A percentile compares a stretch with the other conserved stretches of the same genome.
Evolutionary conservation across 208 protist genomes (phyloP).

Genomic region (Leishmania martiniquensis): DNA sequence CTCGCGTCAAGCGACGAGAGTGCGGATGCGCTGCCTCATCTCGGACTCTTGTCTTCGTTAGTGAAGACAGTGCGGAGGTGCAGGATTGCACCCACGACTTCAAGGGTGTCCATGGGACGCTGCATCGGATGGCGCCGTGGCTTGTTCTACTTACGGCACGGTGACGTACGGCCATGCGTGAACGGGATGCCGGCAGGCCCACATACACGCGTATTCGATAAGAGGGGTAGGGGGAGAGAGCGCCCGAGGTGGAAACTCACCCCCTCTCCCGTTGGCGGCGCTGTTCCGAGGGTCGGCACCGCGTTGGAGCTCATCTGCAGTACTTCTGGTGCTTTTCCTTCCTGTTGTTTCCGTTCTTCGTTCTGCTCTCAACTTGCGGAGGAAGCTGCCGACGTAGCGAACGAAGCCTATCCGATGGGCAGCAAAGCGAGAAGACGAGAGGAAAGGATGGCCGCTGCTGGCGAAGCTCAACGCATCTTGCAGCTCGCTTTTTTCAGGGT

Average conservation of each 20-base stretch:
- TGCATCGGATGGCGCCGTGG: background rate
- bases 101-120: background rate
- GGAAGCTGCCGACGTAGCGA: background rate
- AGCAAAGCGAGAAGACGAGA: background rate
- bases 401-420: background rate
- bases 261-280: background rate
- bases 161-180: background rate
- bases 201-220: background rate
- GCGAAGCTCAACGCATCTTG: background rate
- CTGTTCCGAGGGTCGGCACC: background rate
- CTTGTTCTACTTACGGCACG: background rate
- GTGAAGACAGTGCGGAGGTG: background rate
- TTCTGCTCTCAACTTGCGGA: background rate
- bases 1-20: background rate
- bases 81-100: background rate
- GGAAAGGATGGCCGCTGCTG: background rate
- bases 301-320: background rate
- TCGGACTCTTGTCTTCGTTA: background rate
- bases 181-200: background rate
- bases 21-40: background rate
- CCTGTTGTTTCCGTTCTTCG: background rate
- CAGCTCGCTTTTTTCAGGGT: background rate
- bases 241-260: background rate
- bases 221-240: background rate
- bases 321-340: conserved; percentile 4